A percentile compares a stretch with the other conserved stretches of the same genome.
Conservation (phyloP, 768 basidiomycete species). For the Pleurotus tuber-regium region DNA sequence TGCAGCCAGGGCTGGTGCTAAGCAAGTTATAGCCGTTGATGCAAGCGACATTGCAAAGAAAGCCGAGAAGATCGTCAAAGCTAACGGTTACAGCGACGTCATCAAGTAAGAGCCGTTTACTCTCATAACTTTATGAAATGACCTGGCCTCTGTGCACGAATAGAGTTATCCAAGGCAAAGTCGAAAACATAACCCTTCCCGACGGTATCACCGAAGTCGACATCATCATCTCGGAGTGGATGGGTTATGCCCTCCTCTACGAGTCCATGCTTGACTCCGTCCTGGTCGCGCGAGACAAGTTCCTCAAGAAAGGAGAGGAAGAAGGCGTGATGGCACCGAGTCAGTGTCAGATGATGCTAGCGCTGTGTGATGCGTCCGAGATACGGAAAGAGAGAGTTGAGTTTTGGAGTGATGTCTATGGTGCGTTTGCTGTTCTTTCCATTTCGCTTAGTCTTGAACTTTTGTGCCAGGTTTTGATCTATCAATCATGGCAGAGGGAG, state of each 20-base stretch:
- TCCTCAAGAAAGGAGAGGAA: slow-evolving; percentile 50
- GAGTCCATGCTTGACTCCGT: slow-evolving; percentile 99
- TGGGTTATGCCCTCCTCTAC: slow-evolving; percentile 90
- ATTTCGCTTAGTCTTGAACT: not conserved
- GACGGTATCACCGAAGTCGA: slow-evolving; percentile 77
- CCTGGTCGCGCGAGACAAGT: slow-evolving; percentile 82
- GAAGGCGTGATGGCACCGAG: slow-evolving; percentile 88
- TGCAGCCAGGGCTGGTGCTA: slow-evolving; percentile 86
- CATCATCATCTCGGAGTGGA: slow-evolving; percentile 97
- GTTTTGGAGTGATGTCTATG: slow-evolving; percentile 93
- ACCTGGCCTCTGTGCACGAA: no score
- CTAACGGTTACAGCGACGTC: slow-evolving; percentile 66
- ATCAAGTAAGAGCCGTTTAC: slow-evolving; percentile 44
- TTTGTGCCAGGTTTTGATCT: slow-evolving; percentile 75
- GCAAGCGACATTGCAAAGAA: slow-evolving; percentile 82
- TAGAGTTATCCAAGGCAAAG: slow-evolving; percentile 79
- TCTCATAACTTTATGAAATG: no score
- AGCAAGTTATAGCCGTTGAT: slow-evolving; percentile 88
- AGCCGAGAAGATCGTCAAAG: slow-evolving; percentile 74
- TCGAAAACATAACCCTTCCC: slow-evolving; percentile 83
- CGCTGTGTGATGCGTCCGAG: slow-evolving; percentile 73
- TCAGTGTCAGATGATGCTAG: slow-evolving; percentile 84
- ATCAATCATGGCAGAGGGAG: slow-evolving; percentile 70
- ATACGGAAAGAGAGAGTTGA: slow-evolving; percentile 78
- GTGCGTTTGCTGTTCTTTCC: slow-evolving; percentile 36